Percentiles rank a stretch among this genome's conserved stretches.
Evolutionary conservation across 768 basidiomycete species (phyloP).

Genomic region (Phylloporus scabripes): DNA sequence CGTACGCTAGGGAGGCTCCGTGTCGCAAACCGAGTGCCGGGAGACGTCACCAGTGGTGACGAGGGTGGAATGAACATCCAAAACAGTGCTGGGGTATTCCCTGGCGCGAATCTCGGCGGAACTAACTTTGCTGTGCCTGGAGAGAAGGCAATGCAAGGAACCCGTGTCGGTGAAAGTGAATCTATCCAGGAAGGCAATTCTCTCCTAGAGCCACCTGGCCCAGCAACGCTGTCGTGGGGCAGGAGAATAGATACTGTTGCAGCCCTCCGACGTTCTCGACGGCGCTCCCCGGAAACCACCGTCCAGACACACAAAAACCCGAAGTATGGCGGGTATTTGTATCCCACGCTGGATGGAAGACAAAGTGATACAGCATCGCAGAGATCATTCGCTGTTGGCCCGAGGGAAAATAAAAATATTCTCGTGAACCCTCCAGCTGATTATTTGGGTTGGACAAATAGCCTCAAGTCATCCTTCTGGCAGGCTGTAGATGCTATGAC

Average conservation of each 20-base stretch:
- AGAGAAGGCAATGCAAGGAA: not conserved
- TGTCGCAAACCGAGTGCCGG: slow-evolving; percentile 45
- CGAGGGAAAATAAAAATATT: not conserved
- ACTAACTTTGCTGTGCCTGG: not conserved
- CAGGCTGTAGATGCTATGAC: slow-evolving; percentile 48
- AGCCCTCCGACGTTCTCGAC: slow-evolving; percentile 16
- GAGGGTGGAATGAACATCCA: slow-evolving; percentile 23
- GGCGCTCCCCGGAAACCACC: slow-evolving; percentile 3
- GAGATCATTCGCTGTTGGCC: not conserved
- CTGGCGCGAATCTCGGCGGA: not conserved
- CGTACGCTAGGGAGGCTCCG: slow-evolving; percentile 41
- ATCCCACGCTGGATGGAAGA: slow-evolving; percentile 4
- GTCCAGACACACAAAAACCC: slow-evolving; percentile 7
- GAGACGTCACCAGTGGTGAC: slow-evolving; percentile 36
- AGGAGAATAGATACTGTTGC: slow-evolving; percentile 24
- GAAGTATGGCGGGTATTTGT: slow-evolving; percentile 12
- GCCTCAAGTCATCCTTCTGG: slow-evolving; percentile 40
- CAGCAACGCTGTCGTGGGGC: slow-evolving; percentile 24
- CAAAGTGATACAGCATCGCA: not conserved
- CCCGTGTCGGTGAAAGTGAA: not conserved
- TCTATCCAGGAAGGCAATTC: slow-evolving; percentile 1
- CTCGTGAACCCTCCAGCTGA: slow-evolving; percentile 5
- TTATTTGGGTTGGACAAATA: slow-evolving; percentile 36
- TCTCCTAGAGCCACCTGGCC: slow-evolving; percentile 17
- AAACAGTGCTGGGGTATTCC: not conserved